Evolutionary conservation across 1,284 basidiomycete species (phyloP).

Genomic region (Paramarasmius palmivorus): DNA sequence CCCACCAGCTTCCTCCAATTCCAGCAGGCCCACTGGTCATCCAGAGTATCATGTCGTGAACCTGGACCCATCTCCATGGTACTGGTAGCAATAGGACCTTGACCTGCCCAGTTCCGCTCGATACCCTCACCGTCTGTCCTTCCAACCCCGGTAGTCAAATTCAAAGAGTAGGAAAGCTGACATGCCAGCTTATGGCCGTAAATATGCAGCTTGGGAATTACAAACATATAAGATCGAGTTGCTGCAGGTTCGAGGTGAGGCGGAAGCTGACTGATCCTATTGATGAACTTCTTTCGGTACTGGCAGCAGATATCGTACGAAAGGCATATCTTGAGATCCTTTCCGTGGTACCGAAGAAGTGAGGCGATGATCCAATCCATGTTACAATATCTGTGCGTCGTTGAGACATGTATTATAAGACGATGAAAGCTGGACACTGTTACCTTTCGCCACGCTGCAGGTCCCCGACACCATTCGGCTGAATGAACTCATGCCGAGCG

Average conservation of each 20-base stretch:
- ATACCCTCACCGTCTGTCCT: conserved; percentile 30
- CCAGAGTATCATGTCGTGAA: conserved; percentile 23
- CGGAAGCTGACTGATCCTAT: too few species aligned
- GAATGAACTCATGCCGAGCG: conserved; percentile 21
- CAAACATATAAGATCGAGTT: conserved; percentile 7
- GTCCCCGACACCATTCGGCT: conserved; percentile 17
- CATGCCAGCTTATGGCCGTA: conserved; percentile 21
- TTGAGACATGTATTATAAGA: conserved; percentile 15
- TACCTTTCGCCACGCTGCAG: conserved; percentile 26
- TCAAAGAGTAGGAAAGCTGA: conserved; percentile 24
- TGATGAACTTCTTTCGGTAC: conserved; percentile 17
- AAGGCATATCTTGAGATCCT: conserved; percentile 4
- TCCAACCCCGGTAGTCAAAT: conserved; percentile 18
- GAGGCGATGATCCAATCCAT: conserved; percentile 27
- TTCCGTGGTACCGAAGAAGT: background rate
- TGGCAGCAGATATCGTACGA: conserved; percentile 29
- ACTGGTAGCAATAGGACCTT: conserved; percentile 16
- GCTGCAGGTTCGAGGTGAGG: too few species aligned
- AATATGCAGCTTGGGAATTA: conserved; percentile 28
- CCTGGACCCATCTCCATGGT: conserved; percentile 28
- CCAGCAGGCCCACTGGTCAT: conserved; percentile 28
- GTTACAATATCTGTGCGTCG: conserved; percentile 26
- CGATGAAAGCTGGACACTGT: background rate
- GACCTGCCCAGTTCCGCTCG: conserved; percentile 20
- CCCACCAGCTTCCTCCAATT: conserved; percentile 31